These are phyloP conservation scores for Starmerella khaoyaiensis DNA, from an alignment of 805 yeast genomes.

Conservation along the genomic window DNA sequence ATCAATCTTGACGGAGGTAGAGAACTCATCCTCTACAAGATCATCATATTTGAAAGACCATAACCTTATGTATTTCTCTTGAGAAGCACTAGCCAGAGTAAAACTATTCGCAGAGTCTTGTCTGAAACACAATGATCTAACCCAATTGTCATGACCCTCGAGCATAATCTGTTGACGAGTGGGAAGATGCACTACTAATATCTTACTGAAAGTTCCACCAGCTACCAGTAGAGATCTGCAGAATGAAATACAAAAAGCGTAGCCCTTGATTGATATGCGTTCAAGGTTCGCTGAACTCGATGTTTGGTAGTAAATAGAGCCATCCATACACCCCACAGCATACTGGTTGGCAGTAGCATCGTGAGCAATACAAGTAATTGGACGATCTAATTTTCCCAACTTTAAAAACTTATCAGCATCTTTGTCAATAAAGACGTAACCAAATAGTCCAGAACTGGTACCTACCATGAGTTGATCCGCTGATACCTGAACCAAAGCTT, in stretches of 20 bases:
- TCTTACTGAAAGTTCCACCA: constrained; percentile 29
- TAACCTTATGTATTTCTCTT: constrained; percentile 79
- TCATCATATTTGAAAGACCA: constrained; percentile 47
- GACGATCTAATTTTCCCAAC: constrained; percentile 1
- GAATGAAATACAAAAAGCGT: constrained; percentile 23
- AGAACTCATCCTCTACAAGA: constrained; percentile 53
- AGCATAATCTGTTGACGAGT: constrained; percentile 27
- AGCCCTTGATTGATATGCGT: constrained; percentile 18
- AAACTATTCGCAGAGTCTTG: constrained; percentile 36
- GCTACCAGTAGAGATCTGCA: constrained; percentile 22
- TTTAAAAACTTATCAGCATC: too few relatives aligned
- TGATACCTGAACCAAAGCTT: not conserved
- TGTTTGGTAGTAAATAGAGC: constrained; percentile 48
- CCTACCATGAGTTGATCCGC: constrained; percentile 6
- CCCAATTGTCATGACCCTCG: constrained; percentile 95
- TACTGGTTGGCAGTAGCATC: constrained; percentile 21
- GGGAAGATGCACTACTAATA: constrained; percentile 36
- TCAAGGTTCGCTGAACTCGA: constrained; percentile 6
- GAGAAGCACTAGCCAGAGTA: constrained; percentile 77
- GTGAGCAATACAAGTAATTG: constrained; percentile 4
- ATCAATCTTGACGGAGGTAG: constrained; percentile 33
- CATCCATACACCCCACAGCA: constrained; percentile 59
- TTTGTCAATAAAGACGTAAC: not conserved
- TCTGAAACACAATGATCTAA: constrained; percentile 56
- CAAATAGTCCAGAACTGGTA: constrained; percentile 8